Conservation (phyloP, 305 asterid genomes). For the Coffea humblotiana region DNA sequence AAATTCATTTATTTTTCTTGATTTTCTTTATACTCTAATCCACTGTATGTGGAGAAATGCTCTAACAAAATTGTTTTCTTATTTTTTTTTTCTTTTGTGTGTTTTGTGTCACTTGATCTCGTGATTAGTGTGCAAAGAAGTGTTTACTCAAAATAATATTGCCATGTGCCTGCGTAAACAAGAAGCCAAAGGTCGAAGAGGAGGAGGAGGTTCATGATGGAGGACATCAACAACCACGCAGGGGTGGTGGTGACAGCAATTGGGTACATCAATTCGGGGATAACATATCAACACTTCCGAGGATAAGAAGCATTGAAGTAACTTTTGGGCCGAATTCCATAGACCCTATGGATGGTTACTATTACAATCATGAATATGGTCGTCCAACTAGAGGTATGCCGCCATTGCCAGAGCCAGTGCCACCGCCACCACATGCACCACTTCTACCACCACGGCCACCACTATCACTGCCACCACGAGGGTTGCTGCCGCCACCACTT, state of each 20-base stretch:
- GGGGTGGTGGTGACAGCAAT: neutral
- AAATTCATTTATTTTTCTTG: no score
- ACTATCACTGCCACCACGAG: neutral
- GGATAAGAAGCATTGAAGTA: neutral
- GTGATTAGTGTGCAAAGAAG: no score
- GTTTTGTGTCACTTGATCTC: no score
- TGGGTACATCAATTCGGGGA: neutral
- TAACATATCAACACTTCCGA: neutral
- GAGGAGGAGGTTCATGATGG: neutral
- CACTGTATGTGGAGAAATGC: no score
- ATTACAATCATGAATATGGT: no score
- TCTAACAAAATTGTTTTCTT: no score
- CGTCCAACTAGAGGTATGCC: neutral
- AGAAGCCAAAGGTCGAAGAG: neutral
- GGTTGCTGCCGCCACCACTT: neutral
- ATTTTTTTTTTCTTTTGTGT: no score
- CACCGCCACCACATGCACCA: no score
- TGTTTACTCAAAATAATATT: neutral
- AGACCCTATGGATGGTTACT: neutral
- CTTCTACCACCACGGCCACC: neutral
- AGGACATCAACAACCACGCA: neutral
- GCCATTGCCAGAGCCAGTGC: neutral
- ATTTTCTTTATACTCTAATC: no score
- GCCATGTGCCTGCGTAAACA: neutral
- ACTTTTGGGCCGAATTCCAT: neutral